phyloP scores from a whole-genome alignment of 139 green algal species.

The Asterochloris sp. region DNA sequence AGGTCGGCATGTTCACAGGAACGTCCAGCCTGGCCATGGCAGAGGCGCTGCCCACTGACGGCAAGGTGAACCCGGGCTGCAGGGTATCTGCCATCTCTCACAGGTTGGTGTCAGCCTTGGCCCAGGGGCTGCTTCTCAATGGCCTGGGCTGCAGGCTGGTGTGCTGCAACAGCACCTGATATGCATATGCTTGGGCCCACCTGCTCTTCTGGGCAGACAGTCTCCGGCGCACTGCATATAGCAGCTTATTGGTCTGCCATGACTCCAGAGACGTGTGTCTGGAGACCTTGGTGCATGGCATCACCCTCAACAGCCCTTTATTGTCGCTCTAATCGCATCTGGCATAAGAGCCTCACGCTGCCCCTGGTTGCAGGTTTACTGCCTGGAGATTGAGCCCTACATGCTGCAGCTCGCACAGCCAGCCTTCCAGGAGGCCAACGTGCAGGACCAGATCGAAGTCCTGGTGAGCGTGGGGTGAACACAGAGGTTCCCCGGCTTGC shows the following conservation, averaged over 20 bases:
- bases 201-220: too few species aligned
- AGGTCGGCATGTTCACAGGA: slow-evolving; percentile 55
- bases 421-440: slow-evolving; percentile 30
- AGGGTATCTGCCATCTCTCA: neutral
- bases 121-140: too few species aligned
- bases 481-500: neutral
- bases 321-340: too few species aligned
- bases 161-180: neutral
- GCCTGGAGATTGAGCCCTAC: slow-evolving; percentile 45
- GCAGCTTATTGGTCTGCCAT: too few species aligned
- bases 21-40: slow-evolving; percentile 43
- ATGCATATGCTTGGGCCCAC: too few species aligned
- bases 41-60: slow-evolving; percentile 35
- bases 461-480: neutral
- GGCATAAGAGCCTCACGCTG: too few species aligned
- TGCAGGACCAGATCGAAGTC: slow-evolving; percentile 18
- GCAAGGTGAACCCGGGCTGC: slow-evolving; percentile 21
- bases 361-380: slow-evolving; percentile 28
- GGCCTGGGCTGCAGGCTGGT: neutral
- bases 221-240: too few species aligned
- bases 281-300: too few species aligned
- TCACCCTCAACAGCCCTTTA: too few species aligned
- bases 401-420: slow-evolving; percentile 39
- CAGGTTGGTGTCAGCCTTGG: neutral
- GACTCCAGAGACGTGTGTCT: too few species aligned